Conservation (phyloP, 306 rosid genomes). For the Fagus sylvatica region DNA sequence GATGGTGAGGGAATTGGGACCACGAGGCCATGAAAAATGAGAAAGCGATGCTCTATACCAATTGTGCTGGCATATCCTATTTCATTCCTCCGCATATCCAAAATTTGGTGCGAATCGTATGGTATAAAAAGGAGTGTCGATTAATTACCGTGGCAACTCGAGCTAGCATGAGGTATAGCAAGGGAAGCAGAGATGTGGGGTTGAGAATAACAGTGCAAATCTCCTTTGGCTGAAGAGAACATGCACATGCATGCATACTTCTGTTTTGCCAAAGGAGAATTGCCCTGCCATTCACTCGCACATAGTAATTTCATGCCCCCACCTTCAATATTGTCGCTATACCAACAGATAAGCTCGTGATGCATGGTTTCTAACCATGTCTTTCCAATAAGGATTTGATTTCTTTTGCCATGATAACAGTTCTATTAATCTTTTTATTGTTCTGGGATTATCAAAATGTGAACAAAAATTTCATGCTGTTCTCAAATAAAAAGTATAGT, state of each 20-base stretch:
- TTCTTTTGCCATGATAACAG: neutral
- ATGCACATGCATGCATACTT: slow-evolving; percentile 22
- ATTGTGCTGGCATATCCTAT: slow-evolving; percentile 39
- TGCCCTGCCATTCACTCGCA: slow-evolving; percentile 53
- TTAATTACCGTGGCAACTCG: slow-evolving; percentile 21
- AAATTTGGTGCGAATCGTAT: slow-evolving; percentile 30
- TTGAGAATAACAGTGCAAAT: slow-evolving; percentile 67
- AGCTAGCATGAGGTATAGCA: slow-evolving; percentile 7
- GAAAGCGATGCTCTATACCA: slow-evolving; percentile 25
- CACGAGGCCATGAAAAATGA: slow-evolving; percentile 26
- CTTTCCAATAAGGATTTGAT: neutral
- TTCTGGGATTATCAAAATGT: too few relatives aligned
- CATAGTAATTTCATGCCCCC: neutral
- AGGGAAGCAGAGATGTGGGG: slow-evolving; percentile 31
- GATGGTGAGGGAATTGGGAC: slow-evolving; percentile 28
- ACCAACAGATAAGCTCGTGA: too few relatives aligned
- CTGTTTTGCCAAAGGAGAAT: slow-evolving; percentile 87
- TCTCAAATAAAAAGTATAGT: too few relatives aligned
- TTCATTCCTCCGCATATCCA: slow-evolving; percentile 51
- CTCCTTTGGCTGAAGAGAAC: slow-evolving; percentile 61
- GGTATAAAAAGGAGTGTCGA: slow-evolving; percentile 22
- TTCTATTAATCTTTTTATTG: too few relatives aligned
- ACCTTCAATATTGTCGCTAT: neutral
- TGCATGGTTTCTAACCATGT: neutral
- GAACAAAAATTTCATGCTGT: too few relatives aligned